Base-by-base conservation (phyloP, 495 filamentous ascomycete species). In the Podospora pseudopauciseta region DNA sequence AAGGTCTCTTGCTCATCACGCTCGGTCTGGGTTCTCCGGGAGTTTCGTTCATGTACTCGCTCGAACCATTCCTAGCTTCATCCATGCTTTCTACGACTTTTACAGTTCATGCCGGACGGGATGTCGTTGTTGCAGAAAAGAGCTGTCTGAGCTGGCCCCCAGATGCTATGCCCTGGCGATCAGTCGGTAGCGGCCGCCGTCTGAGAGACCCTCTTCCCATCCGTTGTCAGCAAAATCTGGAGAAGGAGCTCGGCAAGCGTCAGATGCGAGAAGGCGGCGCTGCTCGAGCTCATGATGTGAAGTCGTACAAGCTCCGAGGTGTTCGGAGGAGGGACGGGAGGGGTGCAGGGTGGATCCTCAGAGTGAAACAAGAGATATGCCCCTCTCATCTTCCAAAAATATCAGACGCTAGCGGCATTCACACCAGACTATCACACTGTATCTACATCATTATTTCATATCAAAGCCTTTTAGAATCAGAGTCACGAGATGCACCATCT, bases 361-460 rank as follows among this genome's bases (percentile, higher is more conserved):
- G 39, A 23, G 13, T 71, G 69, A 68, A 71, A 71, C 63, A 53
- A 28, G 34, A 16, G 16, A 44, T 28, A 53, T 28, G 30, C 65
- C 63, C 69, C 61, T 66, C 63, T 20, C 57, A 71, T 68, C 58
- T 68, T 62, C 66, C 65, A 67, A 67, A 70, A 70, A 64, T 67
- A 66, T 32, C 63, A 32, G 54, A 20, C 3, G 59, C 64, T 49
- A 49, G 39, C 39, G 39, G 39, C 39, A 49, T 49, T 11, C 13
- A 49, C 39, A 11, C 39, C 39, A 11, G 39, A 49, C 39, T 49
- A 49, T 11, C 3, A 13, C 39, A 49, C 15, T 11, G 34, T 39
- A 16, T 49, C 39, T 49, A 13, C 39, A 11, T 49, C 15, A 11
- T 49, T 11, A 5, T 49, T 49, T 49, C 39, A 13, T 18, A 49